Conservation (phyloP, 768 basidiomycete genomes). For the Gymnopilus dilepis region DNA sequence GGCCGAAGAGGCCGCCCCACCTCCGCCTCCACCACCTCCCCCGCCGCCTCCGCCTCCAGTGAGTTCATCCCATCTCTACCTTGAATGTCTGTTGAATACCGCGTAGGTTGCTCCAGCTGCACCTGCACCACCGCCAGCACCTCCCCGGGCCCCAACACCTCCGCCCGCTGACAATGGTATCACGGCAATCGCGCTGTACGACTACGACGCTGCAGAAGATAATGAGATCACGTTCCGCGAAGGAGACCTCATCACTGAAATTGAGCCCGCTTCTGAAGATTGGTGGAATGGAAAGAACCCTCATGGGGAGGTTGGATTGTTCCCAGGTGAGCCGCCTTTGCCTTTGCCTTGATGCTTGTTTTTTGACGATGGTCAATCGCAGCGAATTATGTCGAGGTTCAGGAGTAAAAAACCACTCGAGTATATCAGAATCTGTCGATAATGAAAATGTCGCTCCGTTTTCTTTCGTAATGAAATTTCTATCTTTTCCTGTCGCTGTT, state of each 20-base stretch:
- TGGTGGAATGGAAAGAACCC: conserved; percentile 82
- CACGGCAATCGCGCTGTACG: conserved; percentile 69
- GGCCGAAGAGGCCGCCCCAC: conserved; percentile 45
- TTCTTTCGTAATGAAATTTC: conserved; percentile 6
- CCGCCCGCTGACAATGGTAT: conserved; percentile 61
- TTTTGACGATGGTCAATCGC: neutral
- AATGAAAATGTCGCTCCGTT: neutral
- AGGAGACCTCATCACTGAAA: conserved; percentile 78
- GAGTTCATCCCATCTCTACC: conserved; percentile 21
- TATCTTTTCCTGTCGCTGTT: neutral
- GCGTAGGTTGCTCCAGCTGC: conserved; percentile 43
- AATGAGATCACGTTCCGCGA: conserved; percentile 89
- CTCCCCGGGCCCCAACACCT: conserved; percentile 55
- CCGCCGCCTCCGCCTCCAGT: conserved; percentile 54
- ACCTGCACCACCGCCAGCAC: conserved; percentile 49
- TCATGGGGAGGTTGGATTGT: conserved; percentile 65
- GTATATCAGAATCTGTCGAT: conserved; percentile 9
- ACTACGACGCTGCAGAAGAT: conserved; percentile 89
- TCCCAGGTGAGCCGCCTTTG: conserved; percentile 63
- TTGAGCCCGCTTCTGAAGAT: conserved; percentile 84
- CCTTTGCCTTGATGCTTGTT: neutral
- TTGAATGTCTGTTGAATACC: neutral
- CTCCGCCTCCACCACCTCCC: conserved; percentile 65
- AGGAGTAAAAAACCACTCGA: conserved; percentile 31
- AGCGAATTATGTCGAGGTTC: conserved; percentile 47